Evolutionary conservation across 2,329 filamentous ascomycete species (phyloP), one percentile per base, ranked within the genome.

Genomic region (Aspergillus puulaauensis): DNA sequence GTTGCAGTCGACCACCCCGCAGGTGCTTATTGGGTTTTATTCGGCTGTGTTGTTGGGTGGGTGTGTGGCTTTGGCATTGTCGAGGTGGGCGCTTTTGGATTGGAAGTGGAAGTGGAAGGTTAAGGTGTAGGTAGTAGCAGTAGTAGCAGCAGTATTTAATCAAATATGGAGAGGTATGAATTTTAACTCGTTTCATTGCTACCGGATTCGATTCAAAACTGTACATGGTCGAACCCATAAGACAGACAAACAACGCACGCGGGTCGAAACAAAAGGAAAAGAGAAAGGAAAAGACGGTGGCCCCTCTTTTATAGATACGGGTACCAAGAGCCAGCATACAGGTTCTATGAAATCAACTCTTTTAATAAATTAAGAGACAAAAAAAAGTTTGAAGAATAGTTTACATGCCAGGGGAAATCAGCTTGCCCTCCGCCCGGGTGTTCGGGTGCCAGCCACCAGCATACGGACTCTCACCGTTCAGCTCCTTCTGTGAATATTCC

Each of bases 391-490:
- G 35, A 37, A 37, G 17, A 45, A 54, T 51, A 95, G 89, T 78
- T 81, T 91, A 97, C 84, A 96, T 91, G 64, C 95, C 95, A 43
- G 95, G 95, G 54, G 93, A 85, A 72, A 97, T 84, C 65, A 98
- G 80, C 77, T 90, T 88, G 67, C 93, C 95, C 79, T 93, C 86
- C 73, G 86, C 85, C 70, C 78, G 82, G 58, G 91, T 81, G 74
- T 90, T 83, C 62, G 90, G 89, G 64, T 85, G 80, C 93, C 93
- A 97, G 58, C 95, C 95, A 74, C 95, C 95, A 63, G 91, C 93
- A 71, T 93, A 81, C 45, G 91, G 83, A 37, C 48, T 52, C 70
- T 86, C 77, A 37, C 90, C 90, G 61, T 91, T 91, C 61, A 85
- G 78, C 80, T 89, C 83, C 72, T 86, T 76, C 19, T 86, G 76